Conservation (phyloP, 768 basidiomycete genomes). For the Hydnum rufescens region DNA sequence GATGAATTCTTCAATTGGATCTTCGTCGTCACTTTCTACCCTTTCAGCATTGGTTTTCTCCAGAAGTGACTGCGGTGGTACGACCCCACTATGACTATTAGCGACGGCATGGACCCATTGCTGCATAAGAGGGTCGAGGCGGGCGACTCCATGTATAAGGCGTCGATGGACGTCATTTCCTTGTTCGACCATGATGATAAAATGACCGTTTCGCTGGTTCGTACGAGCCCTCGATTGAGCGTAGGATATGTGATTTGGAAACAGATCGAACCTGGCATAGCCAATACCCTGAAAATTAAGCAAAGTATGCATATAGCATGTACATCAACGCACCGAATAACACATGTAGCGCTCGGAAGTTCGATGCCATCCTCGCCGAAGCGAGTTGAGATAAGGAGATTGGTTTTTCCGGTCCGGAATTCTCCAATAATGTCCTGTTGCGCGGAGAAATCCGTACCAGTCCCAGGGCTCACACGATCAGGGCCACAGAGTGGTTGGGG, state of each 20-base stretch:
- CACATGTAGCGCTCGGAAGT: slow-evolving; percentile 32
- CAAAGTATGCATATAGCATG: neutral
- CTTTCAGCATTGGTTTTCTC: slow-evolving; percentile 26
- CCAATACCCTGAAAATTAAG: neutral
- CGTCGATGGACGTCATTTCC: slow-evolving; percentile 36
- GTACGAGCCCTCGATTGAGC: slow-evolving; percentile 32
- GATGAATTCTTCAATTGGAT: slow-evolving; percentile 23
- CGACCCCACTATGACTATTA: slow-evolving; percentile 20
- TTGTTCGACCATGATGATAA: slow-evolving; percentile 44
- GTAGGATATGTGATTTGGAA: slow-evolving; percentile 42
- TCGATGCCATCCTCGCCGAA: slow-evolving; percentile 36
- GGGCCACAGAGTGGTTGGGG: slow-evolving; percentile 29
- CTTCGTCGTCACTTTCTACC: slow-evolving; percentile 30
- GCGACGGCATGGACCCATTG: slow-evolving; percentile 32
- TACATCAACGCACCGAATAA: slow-evolving; percentile 31
- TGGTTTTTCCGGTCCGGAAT: slow-evolving; percentile 36
- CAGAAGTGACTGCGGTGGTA: slow-evolving; percentile 27
- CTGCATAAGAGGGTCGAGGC: slow-evolving; percentile 23
- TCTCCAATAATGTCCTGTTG: slow-evolving; percentile 31
- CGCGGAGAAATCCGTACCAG: slow-evolving; percentile 15
- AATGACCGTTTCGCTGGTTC: slow-evolving; percentile 28
- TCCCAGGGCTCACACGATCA: slow-evolving; percentile 10
- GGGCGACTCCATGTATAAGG: slow-evolving; percentile 27
- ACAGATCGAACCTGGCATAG: slow-evolving; percentile 34
- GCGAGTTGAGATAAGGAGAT: slow-evolving; percentile 43